Base-by-base conservation (phyloP, 2,329 filamentous ascomycete genomes). In the Eurotiales sp. region DNA sequence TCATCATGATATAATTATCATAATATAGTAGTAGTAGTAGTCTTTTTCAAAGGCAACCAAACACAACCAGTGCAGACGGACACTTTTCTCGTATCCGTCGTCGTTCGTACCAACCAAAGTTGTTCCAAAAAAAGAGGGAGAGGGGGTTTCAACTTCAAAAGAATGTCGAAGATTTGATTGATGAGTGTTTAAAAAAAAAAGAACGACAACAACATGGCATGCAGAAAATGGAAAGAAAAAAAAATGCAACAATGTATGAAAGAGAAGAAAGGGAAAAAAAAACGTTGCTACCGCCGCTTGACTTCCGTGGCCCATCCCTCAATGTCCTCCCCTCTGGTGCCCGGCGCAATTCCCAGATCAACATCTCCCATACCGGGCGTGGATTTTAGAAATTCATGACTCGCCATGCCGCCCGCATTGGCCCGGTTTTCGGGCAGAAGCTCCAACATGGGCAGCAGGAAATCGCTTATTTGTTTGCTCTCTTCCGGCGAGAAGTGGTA, bases 391-490 rank as follows among this genome's bases (percentile, higher is more conserved):
- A 92, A 97, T 5, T 76, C 68, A 61, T 95, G 90, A 6, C 86
- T 85, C 3, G 88, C 85, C 93, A 97, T 97, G 5, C 93, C 93
- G 30, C 93, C 93, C 1, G 93, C 93, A 66, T 97, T 99, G 10
- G 93, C 93, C 36, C 93, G 80, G 70, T 89, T 88, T 54, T 92
- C 89, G 0, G 93, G 93, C 36, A 90, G 74, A 21, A 99, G 76
- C 69, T 96, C 90, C 34, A 99, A 77, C 90, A 97, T 95, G 0
- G 93, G 93, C 1, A 85, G 77, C 52, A 99, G 70, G 71, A 99
- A 96, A 23, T 88, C 87, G 14, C 85, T 79, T 57, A 96, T 86
- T 54, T 82, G 82, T 71, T 85, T 87, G 40, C 82, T 84, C 60
- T 96, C 90, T 46, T 95, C 83, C 11, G 88, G 83, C 58, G 83